A percentile compares a stretch with the other conserved stretches of the same genome.
phyloP scores from a whole-genome alignment of 2,329 filamentous ascomycete species.

The Talaromyces sp. region DNA sequence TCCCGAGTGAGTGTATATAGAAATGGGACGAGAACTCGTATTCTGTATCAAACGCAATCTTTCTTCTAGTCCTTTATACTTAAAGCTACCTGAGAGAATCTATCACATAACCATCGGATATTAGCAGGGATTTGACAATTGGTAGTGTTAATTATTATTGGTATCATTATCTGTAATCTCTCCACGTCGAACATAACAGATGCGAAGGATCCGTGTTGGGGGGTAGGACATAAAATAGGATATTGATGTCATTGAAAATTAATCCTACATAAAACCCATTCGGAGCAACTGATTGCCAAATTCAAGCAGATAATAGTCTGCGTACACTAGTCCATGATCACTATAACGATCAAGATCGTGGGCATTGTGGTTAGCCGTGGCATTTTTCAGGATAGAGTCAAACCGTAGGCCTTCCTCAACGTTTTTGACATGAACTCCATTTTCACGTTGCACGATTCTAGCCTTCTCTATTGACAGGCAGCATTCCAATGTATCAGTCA shows the following conservation, averaged over 20 bases:
- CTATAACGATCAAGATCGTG: slow-evolving; percentile 36
- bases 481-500: not conserved
- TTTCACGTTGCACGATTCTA: not conserved
- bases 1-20: not conserved
- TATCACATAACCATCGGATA: too few relatives aligned
- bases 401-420: slow-evolving; percentile 30
- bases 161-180: not conserved
- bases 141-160: not conserved
- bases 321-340: slow-evolving; percentile 44
- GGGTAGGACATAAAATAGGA: not conserved
- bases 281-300: slow-evolving; percentile 31
- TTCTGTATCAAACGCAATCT: not conserved
- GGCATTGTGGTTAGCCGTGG: slow-evolving; percentile 40
- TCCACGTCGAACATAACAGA: too few relatives aligned
- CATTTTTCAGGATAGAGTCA: slow-evolving; percentile 37
- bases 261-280: not conserved
- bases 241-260: not conserved
- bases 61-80: too few relatives aligned
- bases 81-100: too few relatives aligned
- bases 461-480: not conserved
- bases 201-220: too few relatives aligned
- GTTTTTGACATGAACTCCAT: not conserved
- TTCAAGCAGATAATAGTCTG: slow-evolving; percentile 43
- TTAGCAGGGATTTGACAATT: not conserved
- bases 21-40: not conserved